These are phyloP conservation scores for Eutrema heterophyllum DNA, from an alignment of 345 rosid species.

Conservation along the genomic window DNA sequence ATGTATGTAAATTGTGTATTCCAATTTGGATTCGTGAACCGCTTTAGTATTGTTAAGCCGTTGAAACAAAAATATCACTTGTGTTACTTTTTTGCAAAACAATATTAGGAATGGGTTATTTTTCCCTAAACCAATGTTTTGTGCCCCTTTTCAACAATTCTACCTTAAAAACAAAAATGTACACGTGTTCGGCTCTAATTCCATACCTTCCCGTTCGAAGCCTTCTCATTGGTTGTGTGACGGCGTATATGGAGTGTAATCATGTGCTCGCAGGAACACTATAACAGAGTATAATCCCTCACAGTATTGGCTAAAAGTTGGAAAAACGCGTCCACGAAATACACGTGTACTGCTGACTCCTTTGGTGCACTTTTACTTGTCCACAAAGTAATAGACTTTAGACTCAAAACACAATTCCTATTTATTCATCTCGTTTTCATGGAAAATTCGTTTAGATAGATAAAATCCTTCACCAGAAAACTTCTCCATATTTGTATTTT, in stretches of 20 bases:
- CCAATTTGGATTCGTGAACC: no score
- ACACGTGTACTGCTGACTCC: conserved; percentile 13
- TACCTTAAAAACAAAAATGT: neutral
- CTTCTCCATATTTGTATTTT: neutral
- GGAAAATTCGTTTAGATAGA: neutral
- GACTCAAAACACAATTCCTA: neutral
- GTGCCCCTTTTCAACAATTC: no score
- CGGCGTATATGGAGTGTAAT: neutral
- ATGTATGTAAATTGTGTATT: no score
- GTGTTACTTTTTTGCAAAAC: no score
- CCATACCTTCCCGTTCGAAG: neutral
- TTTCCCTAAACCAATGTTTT: no score
- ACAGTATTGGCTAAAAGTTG: neutral
- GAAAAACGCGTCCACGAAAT: neutral
- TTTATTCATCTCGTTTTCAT: neutral
- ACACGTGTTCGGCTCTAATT: neutral
- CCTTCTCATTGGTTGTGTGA: conserved; percentile 30
- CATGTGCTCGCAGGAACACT: neutral
- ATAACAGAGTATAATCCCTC: neutral
- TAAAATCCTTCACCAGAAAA: neutral
- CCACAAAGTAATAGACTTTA: conserved; percentile 3
- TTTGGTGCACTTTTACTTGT: conserved; percentile 11
- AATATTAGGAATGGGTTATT: no score
- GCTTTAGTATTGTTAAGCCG: no score
- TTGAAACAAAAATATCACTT: no score